Evolutionary conservation across 805 yeast genomes (phyloP).

Genomic region (Candida yuanshanica): DNA sequence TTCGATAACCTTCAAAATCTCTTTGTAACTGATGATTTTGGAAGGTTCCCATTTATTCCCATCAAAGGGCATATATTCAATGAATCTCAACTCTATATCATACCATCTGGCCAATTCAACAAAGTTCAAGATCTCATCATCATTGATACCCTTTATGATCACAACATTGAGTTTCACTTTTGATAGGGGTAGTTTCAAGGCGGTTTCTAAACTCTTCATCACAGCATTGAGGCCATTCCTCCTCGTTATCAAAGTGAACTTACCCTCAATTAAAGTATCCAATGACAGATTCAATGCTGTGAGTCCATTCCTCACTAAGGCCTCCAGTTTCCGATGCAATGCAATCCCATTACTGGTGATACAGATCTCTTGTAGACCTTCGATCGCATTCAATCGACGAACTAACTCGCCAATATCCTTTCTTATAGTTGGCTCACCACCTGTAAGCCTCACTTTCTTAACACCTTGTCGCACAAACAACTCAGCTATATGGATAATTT

Average conservation of each 20-base stretch:
- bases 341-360: slow-evolving; percentile 50
- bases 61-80: slow-evolving; percentile 55
- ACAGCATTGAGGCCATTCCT: slow-evolving; percentile 44
- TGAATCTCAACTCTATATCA: slow-evolving; percentile 44
- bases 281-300: slow-evolving; percentile 43
- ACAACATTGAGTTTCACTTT: slow-evolving; percentile 46
- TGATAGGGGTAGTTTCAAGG: slow-evolving; percentile 38
- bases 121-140: slow-evolving; percentile 45
- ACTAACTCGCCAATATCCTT: slow-evolving; percentile 43
- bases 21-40: slow-evolving; percentile 41
- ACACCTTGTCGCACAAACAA: slow-evolving; percentile 45
- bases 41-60: slow-evolving; percentile 46
- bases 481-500: slow-evolving; percentile 37
- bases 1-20: slow-evolving; percentile 32
- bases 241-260: slow-evolving; percentile 42
- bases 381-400: slow-evolving; percentile 28
- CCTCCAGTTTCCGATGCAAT: slow-evolving; percentile 40
- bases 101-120: slow-evolving; percentile 34
- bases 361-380: slow-evolving; percentile 43
- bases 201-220: slow-evolving; percentile 36
- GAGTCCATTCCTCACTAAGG: slow-evolving; percentile 36
- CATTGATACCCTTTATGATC: slow-evolving; percentile 43
- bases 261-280: slow-evolving; percentile 48
- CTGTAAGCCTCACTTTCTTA: slow-evolving; percentile 45
- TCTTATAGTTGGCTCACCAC: slow-evolving; percentile 53